Evolutionary conservation across 345 rosid species (phyloP), one percentile per base, ranked within the genome.

Genomic region (Corchorus capsularis): DNA sequence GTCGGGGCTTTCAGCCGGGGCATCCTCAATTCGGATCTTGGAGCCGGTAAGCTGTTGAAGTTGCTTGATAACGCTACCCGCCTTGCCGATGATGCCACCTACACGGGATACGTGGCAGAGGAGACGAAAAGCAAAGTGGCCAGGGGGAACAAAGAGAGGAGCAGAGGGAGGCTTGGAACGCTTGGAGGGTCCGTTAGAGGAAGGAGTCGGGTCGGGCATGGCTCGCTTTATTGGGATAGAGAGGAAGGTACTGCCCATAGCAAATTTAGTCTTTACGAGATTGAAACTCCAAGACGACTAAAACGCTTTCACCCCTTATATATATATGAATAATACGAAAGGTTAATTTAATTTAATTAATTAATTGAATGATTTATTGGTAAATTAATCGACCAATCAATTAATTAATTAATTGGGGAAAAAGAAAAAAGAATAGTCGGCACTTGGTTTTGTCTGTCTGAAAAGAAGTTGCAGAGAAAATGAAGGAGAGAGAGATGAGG

Each of bases 51-150:
- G 78, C 71, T 85, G 91, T 80, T 91, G 97, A 7, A 94, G 92
- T 79, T 87, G 90, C 83, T 93, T 94, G 86, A 94, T 90, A 55
- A 91, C 80, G 73, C 45, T 81, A 19, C 98, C 98, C 13, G 95
- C 86, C 86, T 89, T 94, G 0, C 98, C 98, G 19, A 94, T 94
- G 56, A 94, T 84, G 46, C 97, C 97, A 2, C 98, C 97, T 57
- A 94, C 83, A 15, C 90, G 89, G 0, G 95, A 89, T 14, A 83
- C 74, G 70, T 89, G 93, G 69, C 95, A 91, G 17, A 93, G 91
- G 63, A 93, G 82, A 45, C 97, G 92, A 82, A 94, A 91, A 34
- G 85, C 75, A 15, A 82, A 93, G 81, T 91, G 91, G 1, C 91
- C 93, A 4, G 82, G 79, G 2, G 94, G 95, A 8, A 88, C 78